phyloP scores from a whole-genome alignment of 2,329 filamentous ascomycete genomes.

The Fusarium sarcochroum region DNA sequence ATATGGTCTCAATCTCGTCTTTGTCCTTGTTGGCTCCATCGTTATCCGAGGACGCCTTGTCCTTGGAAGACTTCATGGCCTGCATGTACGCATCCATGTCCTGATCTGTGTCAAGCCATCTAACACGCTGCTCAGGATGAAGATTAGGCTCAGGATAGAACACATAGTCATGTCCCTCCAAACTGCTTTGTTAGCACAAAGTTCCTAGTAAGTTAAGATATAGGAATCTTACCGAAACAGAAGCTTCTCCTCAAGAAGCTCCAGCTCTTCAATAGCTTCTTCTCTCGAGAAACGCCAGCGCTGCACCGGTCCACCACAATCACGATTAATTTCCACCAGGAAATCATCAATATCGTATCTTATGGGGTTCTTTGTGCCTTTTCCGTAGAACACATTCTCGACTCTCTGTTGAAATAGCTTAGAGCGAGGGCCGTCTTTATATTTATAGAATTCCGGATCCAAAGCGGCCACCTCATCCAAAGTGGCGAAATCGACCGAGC shows the following conservation, averaged over 20 bases:
- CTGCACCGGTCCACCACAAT: constrained; percentile 37
- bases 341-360: constrained; percentile 41
- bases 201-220: neutral
- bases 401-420: constrained; percentile 44
- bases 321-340: constrained; percentile 44
- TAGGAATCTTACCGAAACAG: constrained; percentile 29
- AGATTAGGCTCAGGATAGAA: constrained; percentile 1
- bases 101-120: constrained; percentile 24
- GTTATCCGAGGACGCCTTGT: neutral
- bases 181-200: constrained; percentile 17
- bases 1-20: constrained; percentile 26
- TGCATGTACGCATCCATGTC: constrained; percentile 8
- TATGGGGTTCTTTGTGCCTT: constrained; percentile 16
- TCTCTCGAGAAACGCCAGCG: constrained; percentile 43
- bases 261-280: constrained; percentile 32
- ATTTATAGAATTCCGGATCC: too few relatives aligned
- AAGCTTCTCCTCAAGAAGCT: constrained; percentile 11
- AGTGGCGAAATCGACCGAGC: constrained; percentile 27
- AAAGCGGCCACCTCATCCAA: neutral
- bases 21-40: neutral
- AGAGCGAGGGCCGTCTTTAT: neutral
- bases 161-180: neutral
- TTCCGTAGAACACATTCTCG: constrained; percentile 42
- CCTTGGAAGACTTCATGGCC: neutral
- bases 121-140: constrained; percentile 45